Conservation (phyloP, 345 rosid species). For the Cardamine chenopodiifolia region DNA sequence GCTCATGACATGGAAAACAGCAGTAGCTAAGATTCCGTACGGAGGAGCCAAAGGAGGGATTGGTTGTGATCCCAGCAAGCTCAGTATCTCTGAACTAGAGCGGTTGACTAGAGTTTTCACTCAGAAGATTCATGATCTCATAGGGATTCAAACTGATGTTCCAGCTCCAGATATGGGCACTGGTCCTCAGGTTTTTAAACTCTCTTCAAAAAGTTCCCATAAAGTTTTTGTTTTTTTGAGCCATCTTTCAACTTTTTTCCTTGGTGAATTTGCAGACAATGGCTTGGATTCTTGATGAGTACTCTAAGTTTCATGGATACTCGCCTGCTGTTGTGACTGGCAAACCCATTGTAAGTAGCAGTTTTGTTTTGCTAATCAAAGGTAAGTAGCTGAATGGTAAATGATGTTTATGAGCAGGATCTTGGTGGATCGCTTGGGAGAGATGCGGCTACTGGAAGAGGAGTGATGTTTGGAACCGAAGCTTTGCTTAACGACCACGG, state of each 20-base stretch:
- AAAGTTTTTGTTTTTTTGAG: background rate
- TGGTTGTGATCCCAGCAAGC: slow-evolving; percentile 54
- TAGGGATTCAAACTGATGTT: slow-evolving; percentile 53
- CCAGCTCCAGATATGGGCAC: slow-evolving; percentile 82
- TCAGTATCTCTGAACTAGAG: slow-evolving; percentile 54
- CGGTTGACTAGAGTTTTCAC: slow-evolving; percentile 62
- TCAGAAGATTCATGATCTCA: slow-evolving; percentile 60
- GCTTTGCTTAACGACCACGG: slow-evolving; percentile 91
- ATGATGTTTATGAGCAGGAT: slow-evolving; percentile 53
- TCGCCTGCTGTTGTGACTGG: slow-evolving; percentile 72
- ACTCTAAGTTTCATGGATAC: slow-evolving; percentile 67
- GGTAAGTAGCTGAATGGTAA: background rate
- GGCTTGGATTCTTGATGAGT: slow-evolving; percentile 74
- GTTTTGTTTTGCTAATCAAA: background rate
- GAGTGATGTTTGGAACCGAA: slow-evolving; percentile 90
- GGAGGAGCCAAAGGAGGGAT: slow-evolving; percentile 77
- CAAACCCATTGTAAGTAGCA: slow-evolving; percentile 52
- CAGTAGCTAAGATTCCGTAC: slow-evolving; percentile 62
- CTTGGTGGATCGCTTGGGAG: slow-evolving; percentile 97
- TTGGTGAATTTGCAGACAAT: slow-evolving; percentile 48
- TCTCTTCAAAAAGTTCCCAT: slow-evolving; percentile 2
- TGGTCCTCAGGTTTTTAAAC: slow-evolving; percentile 51
- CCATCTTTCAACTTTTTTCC: background rate
- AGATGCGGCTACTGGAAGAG: slow-evolving; percentile 97
- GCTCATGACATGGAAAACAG: slow-evolving; percentile 72